Base-by-base conservation (phyloP, 305 asterid genomes). In the Solanum hybrid region DNA sequence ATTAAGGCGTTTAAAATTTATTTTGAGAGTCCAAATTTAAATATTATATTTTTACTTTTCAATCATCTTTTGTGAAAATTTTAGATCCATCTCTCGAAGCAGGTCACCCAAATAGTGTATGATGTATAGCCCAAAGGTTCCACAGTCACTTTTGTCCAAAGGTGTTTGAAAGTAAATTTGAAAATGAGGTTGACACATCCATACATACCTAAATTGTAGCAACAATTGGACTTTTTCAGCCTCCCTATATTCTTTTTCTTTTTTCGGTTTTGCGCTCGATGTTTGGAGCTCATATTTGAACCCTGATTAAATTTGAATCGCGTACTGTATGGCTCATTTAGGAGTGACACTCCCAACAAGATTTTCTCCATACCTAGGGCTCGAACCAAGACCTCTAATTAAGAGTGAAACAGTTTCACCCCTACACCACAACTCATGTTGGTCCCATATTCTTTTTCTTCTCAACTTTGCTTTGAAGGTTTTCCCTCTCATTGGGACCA, bases 81-180 rank as follows among this genome's bases (percentile, higher is more conserved):
- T 22, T 60, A n/a, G 29, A 66, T 56, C 1, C 4, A 3, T 3
- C 5, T 0, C 10, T 20, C 4, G 11, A 56, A 56, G 10, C 0
- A 17, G 5, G 20, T 26, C 35, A 79, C 22, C 7, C 12, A 79
- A 37, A 79, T n/a, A 37, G 32, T 79, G 27, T 24, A 17, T 32
- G 60, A 79, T 26, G 56, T 13, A 79, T 79, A 36, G 85, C 20
- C 31, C 14, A 76, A 16, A 16, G 12, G 51, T 20, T 66, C 64
- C 24, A 26, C 69, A 26, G 2, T 7, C 37, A 81, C 71, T 27
- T 81, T 81, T 40, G 71, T 42, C 69, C 14, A 42, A 81, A 40
- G 69, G 17, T 81, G 71, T 81, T 81, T 79, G 86, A 79, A 79
- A 38, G 86, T 24, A 79, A 79, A 79, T 38, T 29, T 81, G 86